Evolutionary conservation across 495 filamentous ascomycete genomes (phyloP), one percentile per base, ranked within the genome.

Genomic region (Corynascus novoguineensis): DNA sequence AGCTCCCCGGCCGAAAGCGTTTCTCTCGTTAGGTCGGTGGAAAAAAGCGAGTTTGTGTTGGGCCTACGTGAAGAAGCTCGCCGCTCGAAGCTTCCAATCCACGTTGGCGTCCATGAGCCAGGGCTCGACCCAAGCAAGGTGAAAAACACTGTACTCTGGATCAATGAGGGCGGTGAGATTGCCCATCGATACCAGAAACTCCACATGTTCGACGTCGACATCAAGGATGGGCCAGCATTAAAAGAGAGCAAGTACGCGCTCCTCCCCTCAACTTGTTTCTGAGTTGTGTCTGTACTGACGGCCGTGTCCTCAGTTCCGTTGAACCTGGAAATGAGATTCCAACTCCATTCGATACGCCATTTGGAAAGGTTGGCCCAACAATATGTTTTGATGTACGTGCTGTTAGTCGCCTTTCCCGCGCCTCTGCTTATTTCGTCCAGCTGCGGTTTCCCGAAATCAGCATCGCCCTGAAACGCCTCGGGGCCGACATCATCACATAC

Each of bases 311-410:
- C 38, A 64, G 62, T 4, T 64, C 42, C 19, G 65, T 68, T 1
- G 65, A 69, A 38, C 52, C 17, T 4, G 79, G 79, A 0, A 41
- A 53, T 0, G 1, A 22, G 6, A 69, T 82, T 35, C 62, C 64
- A 3, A 71, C 82, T 0, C 92, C 92, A 0, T 88, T 96, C 64
- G 70, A 81, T 5, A 92, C 87, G 0, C 68, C 80, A 0, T 64
- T 95, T 10, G 92, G 92, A 0, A 81, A 81, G 27, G 78, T 97
- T 2, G 92, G 88, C 4, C 67, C 87, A 22, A 76, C 84, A 22
- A 95, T 96, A 24, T 97, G 92, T 68, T 97, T 96, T 68, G 92
- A 97, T 73, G 80, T 91, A 1, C 25, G 57, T 44, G 25, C 2
- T 11, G 2, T 22, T 21, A 14, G 5, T 1, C n/a, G 4, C 19